Base-by-base conservation (phyloP, 305 asterid species). In the Petunia hybrid region DNA sequence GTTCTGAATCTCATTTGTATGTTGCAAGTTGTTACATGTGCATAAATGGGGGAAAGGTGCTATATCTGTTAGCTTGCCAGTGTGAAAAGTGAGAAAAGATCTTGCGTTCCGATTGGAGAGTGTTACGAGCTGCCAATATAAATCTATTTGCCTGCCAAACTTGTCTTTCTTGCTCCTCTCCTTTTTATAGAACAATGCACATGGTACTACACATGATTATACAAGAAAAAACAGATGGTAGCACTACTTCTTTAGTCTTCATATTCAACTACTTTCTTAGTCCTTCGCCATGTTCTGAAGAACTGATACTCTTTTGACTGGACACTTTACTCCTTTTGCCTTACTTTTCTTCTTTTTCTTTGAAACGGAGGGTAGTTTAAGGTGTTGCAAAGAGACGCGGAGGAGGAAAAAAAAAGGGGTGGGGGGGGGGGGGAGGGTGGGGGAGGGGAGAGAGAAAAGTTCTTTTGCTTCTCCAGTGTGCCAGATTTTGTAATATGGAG, bases 1-100 rank as follows among this genome's bases (percentile, higher is more conserved):
- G 92, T 86, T 16, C 81, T 22, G 48, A 64, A 80, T 64, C 69
- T 65, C 35, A 78, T 83, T 56, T 41, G 45, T 74, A 74, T 79
- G 80, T 76, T 86, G 80, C 78, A 60, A 51, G 66, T 55, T 75
- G 55, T 39, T 55, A 48, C 7, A 7, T 39, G 65, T 38, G 48
- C 79, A 74, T 38, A 53, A 74, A 53, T 74, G 43, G 79, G 38
- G 65, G 56, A 38, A 8, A 2, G 16, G 53, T 75, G 79, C 79
- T 53, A 53, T 75, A 55, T 75, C 53, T 53, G 78, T n/a, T 16
- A 55, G 64, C 65, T 36, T 38, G 55, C 79, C 8, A 41, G 31
- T 46, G 77, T 46, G 2, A 46, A 45, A 70, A 70, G 31, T 8
- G 42, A 75, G 79, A 75, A 55, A 16, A 51, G 57, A 75, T 75